Percentiles rank a stretch among this genome's conserved stretches.
Conservation (phyloP, 352 stramenopile species). For the Pythium volutum region DNA sequence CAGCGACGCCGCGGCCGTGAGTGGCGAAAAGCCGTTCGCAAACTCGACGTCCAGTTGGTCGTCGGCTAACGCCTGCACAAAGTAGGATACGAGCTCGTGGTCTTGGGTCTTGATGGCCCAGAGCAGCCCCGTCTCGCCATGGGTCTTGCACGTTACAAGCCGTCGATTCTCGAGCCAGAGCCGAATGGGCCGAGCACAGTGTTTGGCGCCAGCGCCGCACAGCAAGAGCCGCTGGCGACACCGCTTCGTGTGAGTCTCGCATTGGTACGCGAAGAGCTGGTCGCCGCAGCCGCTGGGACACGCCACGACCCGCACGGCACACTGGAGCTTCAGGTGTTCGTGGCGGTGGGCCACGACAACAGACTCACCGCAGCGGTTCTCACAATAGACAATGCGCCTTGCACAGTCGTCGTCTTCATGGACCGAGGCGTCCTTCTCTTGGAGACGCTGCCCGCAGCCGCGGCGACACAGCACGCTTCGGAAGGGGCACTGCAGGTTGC, state of each 20-base stretch:
- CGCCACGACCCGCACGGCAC: slow-evolving; percentile 51
- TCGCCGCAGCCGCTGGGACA: slow-evolving; percentile 61
- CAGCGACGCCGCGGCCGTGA: slow-evolving; percentile 49
- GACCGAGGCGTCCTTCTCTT: slow-evolving; percentile 32
- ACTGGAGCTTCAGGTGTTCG: slow-evolving; percentile 44
- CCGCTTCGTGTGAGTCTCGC: slow-evolving; percentile 52
- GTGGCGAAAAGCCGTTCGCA: slow-evolving; percentile 58
- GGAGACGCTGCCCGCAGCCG: slow-evolving; percentile 45
- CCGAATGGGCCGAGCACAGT: slow-evolving; percentile 54
- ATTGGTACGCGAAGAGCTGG: slow-evolving; percentile 55
- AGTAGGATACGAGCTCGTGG: slow-evolving; percentile 58
- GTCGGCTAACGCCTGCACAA: slow-evolving; percentile 45
- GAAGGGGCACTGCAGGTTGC: slow-evolving; percentile 41
- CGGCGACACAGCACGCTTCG: slow-evolving; percentile 51
- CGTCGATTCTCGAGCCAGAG: slow-evolving; percentile 44
- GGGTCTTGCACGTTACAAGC: slow-evolving; percentile 48
- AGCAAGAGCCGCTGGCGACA: slow-evolving; percentile 61
- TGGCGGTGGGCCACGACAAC: slow-evolving; percentile 32
- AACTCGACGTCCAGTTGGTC: slow-evolving; percentile 59
- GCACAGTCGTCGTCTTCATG: slow-evolving; percentile 53
- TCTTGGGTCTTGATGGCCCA: slow-evolving; percentile 63
- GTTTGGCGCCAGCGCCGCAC: slow-evolving; percentile 50
- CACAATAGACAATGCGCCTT: slow-evolving; percentile 44
- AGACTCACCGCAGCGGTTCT: slow-evolving; percentile 50
- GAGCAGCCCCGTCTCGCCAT: slow-evolving; percentile 51